A percentile compares a stretch with the other conserved stretches of the same genome.
These are phyloP conservation scores for Macrocybe gigantea DNA, from an alignment of 768 basidiomycete genomes.

Conservation along the genomic window DNA sequence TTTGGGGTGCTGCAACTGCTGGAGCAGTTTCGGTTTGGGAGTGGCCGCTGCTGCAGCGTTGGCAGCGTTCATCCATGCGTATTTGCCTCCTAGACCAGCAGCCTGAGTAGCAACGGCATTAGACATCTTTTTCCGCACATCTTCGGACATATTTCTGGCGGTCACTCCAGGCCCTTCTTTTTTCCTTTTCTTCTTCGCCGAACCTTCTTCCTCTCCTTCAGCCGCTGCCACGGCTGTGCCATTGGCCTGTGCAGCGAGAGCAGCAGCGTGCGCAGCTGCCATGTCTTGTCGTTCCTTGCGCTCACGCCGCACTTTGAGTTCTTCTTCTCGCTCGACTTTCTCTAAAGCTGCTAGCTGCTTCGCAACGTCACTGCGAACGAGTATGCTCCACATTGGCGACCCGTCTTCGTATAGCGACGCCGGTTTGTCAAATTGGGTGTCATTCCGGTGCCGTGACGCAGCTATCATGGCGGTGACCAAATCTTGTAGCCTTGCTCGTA, in stretches of 20 bases:
- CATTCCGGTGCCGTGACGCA: slow-evolving; percentile 63
- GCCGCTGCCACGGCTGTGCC: slow-evolving; percentile 22
- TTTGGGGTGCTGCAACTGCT: slow-evolving; percentile 10
- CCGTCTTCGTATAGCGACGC: slow-evolving; percentile 62
- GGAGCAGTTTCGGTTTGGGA: slow-evolving; percentile 22
- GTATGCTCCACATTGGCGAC: slow-evolving; percentile 78
- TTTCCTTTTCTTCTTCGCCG: slow-evolving; percentile 75
- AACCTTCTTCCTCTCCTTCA: slow-evolving; percentile 38
- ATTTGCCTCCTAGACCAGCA: slow-evolving; percentile 78
- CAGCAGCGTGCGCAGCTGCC: slow-evolving; percentile 64
- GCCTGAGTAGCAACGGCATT: slow-evolving; percentile 87
- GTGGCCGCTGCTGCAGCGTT: slow-evolving; percentile 37
- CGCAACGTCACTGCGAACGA: slow-evolving; percentile 71
- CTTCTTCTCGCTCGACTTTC: slow-evolving; percentile 78
- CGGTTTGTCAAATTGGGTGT: slow-evolving; percentile 62
- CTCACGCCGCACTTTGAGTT: slow-evolving; percentile 66
- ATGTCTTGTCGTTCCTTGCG: slow-evolving; percentile 73
- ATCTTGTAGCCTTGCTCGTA: slow-evolving; percentile 69
- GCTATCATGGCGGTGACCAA: slow-evolving; percentile 62
- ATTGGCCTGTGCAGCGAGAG: slow-evolving; percentile 51
- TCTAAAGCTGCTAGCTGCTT: slow-evolving; percentile 77
- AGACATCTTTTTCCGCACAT: slow-evolving; percentile 87
- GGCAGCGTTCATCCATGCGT: slow-evolving; percentile 83
- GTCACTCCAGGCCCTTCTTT: slow-evolving; percentile 81
- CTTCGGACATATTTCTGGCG: slow-evolving; percentile 86